Conservation (phyloP, 2,329 filamentous ascomycete species). For the Metarhizium brunneum region DNA sequence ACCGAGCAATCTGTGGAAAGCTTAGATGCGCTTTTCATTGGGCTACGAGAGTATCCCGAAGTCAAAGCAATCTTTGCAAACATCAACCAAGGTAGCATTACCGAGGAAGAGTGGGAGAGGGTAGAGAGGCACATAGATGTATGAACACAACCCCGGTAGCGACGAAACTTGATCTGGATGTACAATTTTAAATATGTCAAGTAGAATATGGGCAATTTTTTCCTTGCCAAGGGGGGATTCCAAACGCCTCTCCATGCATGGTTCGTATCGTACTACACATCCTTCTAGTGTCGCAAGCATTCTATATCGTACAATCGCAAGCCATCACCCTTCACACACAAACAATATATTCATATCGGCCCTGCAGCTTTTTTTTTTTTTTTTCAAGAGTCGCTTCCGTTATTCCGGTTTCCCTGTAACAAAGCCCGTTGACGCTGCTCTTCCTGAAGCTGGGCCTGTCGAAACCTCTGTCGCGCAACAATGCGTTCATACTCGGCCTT, state of each 20-base stretch:
- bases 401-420: constrained; percentile 14
- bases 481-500: constrained; percentile 69
- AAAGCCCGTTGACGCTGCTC: constrained; percentile 21
- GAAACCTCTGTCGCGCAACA: constrained; percentile 56
- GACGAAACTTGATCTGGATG: background rate
- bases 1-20: constrained; percentile 43
- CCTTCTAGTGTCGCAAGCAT: background rate
- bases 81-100: constrained; percentile 37
- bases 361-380: background rate
- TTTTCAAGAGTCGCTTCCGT: constrained; percentile 13
- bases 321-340: background rate
- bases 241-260: background rate
- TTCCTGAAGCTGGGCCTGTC: constrained; percentile 49
- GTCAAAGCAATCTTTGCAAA: constrained; percentile 79
- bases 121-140: constrained; percentile 45
- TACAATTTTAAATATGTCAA: background rate
- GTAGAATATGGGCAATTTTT: background rate
- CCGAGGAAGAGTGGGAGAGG: constrained; percentile 44
- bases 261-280: background rate
- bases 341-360: background rate
- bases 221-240: background rate
- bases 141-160: constrained; percentile 11
- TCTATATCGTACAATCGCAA: constrained; percentile 5
- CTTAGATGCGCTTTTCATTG: constrained; percentile 50
- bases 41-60: constrained; percentile 57